Conservation (phyloP, 169 alveolate species). For the Plasmodium falciparum region DNA sequence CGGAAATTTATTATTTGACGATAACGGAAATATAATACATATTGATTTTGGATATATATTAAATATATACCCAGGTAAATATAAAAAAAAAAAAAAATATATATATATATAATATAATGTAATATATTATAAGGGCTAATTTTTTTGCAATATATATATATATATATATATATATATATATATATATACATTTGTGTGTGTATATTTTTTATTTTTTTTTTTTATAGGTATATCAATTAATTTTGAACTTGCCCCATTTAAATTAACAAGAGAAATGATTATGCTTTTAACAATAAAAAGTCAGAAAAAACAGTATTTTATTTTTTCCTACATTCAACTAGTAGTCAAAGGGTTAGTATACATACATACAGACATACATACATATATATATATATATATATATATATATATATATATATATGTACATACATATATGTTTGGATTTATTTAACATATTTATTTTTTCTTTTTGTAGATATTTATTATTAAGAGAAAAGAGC, state of each 20-base stretch:
- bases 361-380: neutral
- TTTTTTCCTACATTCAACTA: constrained; percentile 68
- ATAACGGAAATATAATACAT: constrained; percentile 96
- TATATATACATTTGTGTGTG: neutral
- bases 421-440: neutral
- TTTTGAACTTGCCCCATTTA: constrained; percentile 97
- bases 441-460: neutral
- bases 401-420: neutral
- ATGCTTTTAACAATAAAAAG: constrained; percentile 67
- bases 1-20: constrained; percentile 95
- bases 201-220: neutral
- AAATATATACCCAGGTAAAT: constrained; percentile 96
- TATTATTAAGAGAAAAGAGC: constrained; percentile 64
- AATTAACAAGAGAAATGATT: constrained; percentile 94
- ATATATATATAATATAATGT: neutral
- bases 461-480: constrained; percentile 22
- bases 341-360: constrained; percentile 67
- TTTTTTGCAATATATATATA: no score
- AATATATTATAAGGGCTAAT: no score
- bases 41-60: constrained; percentile 96
- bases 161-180: no score
- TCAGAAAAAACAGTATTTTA: constrained; percentile 68
- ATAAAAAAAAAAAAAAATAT: neutral
- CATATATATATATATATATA: neutral
- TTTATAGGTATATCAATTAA: constrained; percentile 83